Evolutionary conservation across 257 asterid genomes (phyloP).

Genomic region (Galeopsis tetrahit): DNA sequence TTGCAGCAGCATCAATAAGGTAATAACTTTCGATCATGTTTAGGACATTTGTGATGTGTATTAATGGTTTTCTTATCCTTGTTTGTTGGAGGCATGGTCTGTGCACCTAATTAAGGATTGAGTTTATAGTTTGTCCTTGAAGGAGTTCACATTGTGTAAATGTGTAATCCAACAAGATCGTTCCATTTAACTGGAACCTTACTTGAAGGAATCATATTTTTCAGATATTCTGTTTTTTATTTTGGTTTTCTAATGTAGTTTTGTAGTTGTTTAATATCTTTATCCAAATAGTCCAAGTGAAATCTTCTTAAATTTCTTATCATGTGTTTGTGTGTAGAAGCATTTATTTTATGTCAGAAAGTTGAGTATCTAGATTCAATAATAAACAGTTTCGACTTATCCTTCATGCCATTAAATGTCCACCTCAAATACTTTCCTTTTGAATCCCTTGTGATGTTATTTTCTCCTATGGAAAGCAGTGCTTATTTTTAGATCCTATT

Average conservation of each 20-base stretch:
- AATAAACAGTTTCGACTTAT: background rate
- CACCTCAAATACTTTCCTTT: conserved; percentile 15
- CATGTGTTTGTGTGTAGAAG: conserved; percentile 9
- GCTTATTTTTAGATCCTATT: conserved; percentile 4
- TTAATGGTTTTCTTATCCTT: background rate
- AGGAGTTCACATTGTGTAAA: conserved; percentile 13
- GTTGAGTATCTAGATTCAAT: conserved; percentile 14
- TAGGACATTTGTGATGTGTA: conserved; percentile 12
- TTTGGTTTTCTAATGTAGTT: background rate
- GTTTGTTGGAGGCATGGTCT: conserved; percentile 17
- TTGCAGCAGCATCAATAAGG: conserved; percentile 93
- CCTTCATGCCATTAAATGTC: conserved; percentile 26
- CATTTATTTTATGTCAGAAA: conserved; percentile 1
- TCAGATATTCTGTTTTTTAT: conserved; percentile 7
- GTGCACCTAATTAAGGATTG: conserved; percentile 15
- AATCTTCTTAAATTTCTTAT: conserved; percentile 14
- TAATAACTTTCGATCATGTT: conserved; percentile 36
- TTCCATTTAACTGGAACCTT: conserved; percentile 30
- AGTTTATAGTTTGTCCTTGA: conserved; percentile 18
- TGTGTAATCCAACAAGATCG: conserved; percentile 25
- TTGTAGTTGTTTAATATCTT: conserved; percentile 20
- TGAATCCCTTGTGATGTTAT: conserved; percentile 14
- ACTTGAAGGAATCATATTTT: conserved; percentile 11
- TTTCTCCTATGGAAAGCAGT: conserved; percentile 6
- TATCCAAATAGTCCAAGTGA: conserved; percentile 24